Percentiles rank a stretch among this genome's conserved stretches.
These are phyloP conservation scores for Piper betle DNA, from an alignment of 164 flowering plant species.

Conservation along the genomic window DNA sequence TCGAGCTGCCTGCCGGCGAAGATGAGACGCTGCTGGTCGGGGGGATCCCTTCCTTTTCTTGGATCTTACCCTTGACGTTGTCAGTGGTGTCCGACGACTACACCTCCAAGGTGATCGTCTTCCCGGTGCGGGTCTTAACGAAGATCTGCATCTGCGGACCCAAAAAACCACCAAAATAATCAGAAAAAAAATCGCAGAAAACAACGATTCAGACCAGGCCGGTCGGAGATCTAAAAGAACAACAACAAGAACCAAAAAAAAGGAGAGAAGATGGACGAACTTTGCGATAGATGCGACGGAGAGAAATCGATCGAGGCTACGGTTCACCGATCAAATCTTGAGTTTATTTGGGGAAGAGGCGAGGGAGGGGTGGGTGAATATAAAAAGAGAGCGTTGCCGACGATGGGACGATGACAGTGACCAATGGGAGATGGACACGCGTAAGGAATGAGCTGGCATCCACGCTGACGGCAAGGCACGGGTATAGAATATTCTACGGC, in stretches of 20 bases:
- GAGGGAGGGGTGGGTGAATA: not conserved
- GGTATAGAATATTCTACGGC: not conserved
- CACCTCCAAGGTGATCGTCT: conserved; percentile 46
- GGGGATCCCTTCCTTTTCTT: conserved; percentile 11
- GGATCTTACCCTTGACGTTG: conserved; percentile 10
- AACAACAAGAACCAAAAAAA: too few relatives aligned
- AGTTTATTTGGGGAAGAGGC: not conserved
- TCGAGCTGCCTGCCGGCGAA: conserved; percentile 13
- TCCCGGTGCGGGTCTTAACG: conserved; percentile 53
- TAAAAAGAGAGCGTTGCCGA: not conserved
- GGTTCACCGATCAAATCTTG: too few relatives aligned
- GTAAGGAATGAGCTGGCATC: not conserved
- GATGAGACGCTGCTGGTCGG: conserved; percentile 7
- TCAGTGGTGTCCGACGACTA: conserved; percentile 6
- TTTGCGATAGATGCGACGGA: too few relatives aligned
- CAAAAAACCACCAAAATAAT: not conserved
- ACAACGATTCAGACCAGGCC: too few relatives aligned
- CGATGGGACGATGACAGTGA: not conserved
- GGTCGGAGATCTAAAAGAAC: too few relatives aligned
- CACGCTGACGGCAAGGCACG: not conserved
- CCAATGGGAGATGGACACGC: not conserved
- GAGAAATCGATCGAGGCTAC: not conserved
- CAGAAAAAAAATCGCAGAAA: not conserved
- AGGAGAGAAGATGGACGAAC: too few relatives aligned
- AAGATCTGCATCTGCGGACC: conserved; percentile 41